Percentiles rank a stretch among this genome's conserved stretches.
Evolutionary conservation across 2,329 filamentous ascomycete genomes (phyloP).

Genomic region (Teratosphaeria destructans): DNA sequence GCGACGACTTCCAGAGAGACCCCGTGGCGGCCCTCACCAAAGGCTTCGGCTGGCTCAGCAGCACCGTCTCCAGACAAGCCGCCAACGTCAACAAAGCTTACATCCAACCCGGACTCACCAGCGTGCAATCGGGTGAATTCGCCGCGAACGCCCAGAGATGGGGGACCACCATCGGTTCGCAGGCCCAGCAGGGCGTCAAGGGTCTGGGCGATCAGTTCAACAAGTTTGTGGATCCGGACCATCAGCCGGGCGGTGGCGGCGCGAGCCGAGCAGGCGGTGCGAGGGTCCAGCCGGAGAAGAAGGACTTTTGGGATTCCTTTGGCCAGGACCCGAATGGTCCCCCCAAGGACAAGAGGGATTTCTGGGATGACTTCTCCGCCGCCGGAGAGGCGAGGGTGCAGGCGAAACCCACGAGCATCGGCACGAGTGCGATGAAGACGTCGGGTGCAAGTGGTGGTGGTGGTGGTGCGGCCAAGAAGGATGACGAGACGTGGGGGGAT

Average conservation of each 20-base stretch:
- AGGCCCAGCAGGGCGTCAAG: conserved; percentile 55
- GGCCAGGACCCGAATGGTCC: conserved; percentile 50
- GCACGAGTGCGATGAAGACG: conserved; percentile 55
- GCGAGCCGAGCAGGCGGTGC: conserved; percentile 15
- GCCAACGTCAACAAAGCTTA: conserved; percentile 85
- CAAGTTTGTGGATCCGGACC: conserved; percentile 63
- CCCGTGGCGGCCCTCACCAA: conserved; percentile 80
- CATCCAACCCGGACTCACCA: conserved; percentile 84
- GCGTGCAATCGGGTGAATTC: conserved; percentile 53
- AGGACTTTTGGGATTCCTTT: conserved; percentile 90
- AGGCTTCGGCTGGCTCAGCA: conserved; percentile 88
- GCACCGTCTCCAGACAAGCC: conserved; percentile 77
- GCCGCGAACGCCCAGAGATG: conserved; percentile 41
- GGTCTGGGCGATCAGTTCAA: conserved; percentile 70
- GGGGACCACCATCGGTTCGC: conserved; percentile 44
- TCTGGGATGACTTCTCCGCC: conserved; percentile 40
- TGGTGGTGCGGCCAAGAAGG: conserved; percentile 36
- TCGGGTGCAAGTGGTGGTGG: conserved; percentile 12
- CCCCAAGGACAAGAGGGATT: conserved; percentile 42
- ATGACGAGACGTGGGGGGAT: conserved; percentile 46
- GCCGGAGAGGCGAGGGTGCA: conserved; percentile 22
- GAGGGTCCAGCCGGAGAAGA: conserved; percentile 53
- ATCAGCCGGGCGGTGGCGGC: conserved; percentile 1
- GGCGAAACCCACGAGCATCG: conserved; percentile 36
- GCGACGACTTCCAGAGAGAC: conserved; percentile 88